Conservation (phyloP, 176 grass and related monocot genomes). For the Oryza officinalis region DNA sequence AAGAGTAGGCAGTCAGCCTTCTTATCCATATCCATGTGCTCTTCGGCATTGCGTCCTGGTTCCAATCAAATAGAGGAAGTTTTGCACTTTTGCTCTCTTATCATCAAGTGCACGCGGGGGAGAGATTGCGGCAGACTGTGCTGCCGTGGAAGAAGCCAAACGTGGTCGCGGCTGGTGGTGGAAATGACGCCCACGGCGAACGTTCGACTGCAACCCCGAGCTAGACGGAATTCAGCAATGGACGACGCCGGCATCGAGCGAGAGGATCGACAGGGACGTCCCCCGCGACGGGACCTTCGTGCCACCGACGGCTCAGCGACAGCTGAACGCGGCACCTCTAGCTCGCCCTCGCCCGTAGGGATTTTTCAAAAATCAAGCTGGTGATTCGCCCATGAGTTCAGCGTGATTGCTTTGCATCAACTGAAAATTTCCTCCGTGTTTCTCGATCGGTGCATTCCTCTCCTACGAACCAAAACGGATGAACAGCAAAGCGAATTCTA, state of each 20-base stretch:
- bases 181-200: neutral
- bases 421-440: neutral
- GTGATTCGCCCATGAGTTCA: neutral
- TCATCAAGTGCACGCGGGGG: neutral
- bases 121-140: neutral
- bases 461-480: neutral
- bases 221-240: neutral
- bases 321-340: neutral
- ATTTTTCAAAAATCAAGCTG: neutral
- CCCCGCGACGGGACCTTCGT: neutral
- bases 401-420: neutral
- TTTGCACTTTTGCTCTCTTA: neutral
- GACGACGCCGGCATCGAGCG: neutral
- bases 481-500: neutral
- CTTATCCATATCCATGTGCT: slow-evolving; percentile 2
- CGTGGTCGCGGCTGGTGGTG: neutral
- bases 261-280: neutral
- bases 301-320: neutral
- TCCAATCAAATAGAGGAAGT: neutral
- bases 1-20: neutral
- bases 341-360: neutral
- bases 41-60: neutral
- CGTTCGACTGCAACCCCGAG: neutral
- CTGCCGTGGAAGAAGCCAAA: neutral
- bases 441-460: neutral